Base-by-base conservation (phyloP, 1,284 basidiomycete genomes). In the Agroathelia rolfsii region DNA sequence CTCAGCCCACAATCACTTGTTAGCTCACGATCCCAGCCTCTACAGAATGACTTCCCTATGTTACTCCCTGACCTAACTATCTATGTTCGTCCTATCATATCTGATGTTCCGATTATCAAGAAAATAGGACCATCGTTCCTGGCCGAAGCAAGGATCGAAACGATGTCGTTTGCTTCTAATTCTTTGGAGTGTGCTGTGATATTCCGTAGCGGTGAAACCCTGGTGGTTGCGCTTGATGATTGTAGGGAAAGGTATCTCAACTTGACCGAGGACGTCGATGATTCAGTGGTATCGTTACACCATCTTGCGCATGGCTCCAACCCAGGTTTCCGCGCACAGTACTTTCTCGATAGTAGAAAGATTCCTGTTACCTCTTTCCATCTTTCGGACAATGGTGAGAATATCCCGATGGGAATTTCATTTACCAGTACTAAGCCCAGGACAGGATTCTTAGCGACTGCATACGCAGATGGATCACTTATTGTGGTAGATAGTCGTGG, bases 401-500 rank as follows among this genome's bases (percentile, higher is more conserved):
- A 10, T 10, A 2, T 6, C 9, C 11, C 11, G 11, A 8, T 24
- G 14, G 13, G 21, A 12, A 17, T n/a, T n/a, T n/a, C n/a, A n/a
- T n/a, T n/a, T n/a, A n/a, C n/a, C n/a, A n/a, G n/a, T n/a, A n/a
- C n/a, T 38, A n/a, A 19, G 15, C 9, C 17, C 5, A 14, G 22
- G 7, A 18, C 43, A 84, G 85, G 85, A 3, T 85, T 90, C 50
- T 56, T 86, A 23, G 80, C 84, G 1, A 63, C 76, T 2, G 72
- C 76, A 1, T 86, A 80, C 48, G 50, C 54, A 4, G 67, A 69
- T 33, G 76, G 74, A 3, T 62, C 68, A 2, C 39, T 89, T 12
- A 57, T 72, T 15, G 56, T 88, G 18, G 51, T 87, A 12, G 80
- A 89, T 48, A 66, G 87, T 64, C 66, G 82, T 15, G 77, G 71